Conservation (phyloP, 2,329 filamentous ascomycete genomes). For the Trichoderma afroharzianum region DNA sequence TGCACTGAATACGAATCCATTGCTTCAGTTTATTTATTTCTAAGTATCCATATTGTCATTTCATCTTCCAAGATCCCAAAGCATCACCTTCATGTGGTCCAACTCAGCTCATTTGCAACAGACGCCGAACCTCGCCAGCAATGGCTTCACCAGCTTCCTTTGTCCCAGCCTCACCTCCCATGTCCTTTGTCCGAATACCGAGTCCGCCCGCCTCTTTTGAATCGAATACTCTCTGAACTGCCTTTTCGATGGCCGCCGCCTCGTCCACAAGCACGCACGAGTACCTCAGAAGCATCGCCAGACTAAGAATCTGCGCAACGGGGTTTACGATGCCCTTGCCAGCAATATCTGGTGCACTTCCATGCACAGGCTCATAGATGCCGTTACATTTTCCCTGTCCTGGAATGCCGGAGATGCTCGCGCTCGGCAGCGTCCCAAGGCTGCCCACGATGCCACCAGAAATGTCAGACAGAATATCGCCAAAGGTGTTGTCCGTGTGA, state of each 20-base stretch:
- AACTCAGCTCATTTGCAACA: conserved; percentile 1
- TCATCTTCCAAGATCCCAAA: not conserved
- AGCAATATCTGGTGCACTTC: conserved; percentile 68
- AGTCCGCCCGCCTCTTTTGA: conserved; percentile 36
- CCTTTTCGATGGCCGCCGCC: conserved; percentile 60
- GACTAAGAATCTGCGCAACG: conserved; percentile 65
- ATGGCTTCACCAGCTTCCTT: conserved; percentile 64
- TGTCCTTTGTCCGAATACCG: conserved; percentile 61
- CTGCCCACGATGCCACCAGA: conserved; percentile 44
- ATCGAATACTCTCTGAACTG: conserved; percentile 62
- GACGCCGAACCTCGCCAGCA: conserved; percentile 17
- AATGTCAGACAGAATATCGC: conserved; percentile 45
- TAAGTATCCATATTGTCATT: not conserved
- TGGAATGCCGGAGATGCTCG: conserved; percentile 42
- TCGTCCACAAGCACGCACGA: conserved; percentile 60
- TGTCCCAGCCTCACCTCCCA: conserved; percentile 61
- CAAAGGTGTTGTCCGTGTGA: conserved; percentile 47
- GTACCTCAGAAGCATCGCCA: conserved; percentile 74
- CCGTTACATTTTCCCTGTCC: conserved; percentile 52
- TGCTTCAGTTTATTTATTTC: not conserved
- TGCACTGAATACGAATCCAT: not conserved
- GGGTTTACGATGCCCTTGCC: conserved; percentile 71
- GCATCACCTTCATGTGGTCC: not conserved
- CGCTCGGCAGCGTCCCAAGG: conserved; percentile 44
- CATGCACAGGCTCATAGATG: conserved; percentile 76